A percentile compares a stretch with the other conserved stretches of the same genome.
Evolutionary conservation across 2,329 filamentous ascomycete species (phyloP).

Genomic region (Mycosphaerelloides madeirae): DNA sequence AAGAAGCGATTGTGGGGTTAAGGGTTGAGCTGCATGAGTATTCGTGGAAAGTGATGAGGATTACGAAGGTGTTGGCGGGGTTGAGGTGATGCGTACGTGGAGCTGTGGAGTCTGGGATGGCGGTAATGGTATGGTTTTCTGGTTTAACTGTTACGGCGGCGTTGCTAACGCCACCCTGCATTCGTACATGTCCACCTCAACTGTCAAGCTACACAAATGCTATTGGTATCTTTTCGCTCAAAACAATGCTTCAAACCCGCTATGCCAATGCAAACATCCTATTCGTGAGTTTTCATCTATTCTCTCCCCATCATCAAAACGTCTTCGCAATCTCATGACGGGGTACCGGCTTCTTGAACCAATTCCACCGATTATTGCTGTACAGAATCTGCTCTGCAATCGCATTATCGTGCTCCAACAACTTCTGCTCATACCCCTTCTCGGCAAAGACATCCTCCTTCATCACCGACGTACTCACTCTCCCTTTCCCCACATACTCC

Average conservation of each 20-base stretch:
- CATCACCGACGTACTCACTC: slow-evolving; percentile 13
- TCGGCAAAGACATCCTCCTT: slow-evolving; percentile 23
- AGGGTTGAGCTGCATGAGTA: slow-evolving; percentile 18
- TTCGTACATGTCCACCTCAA: no score
- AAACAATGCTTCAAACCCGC: background rate
- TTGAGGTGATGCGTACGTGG: no score
- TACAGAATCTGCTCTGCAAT: slow-evolving; percentile 16
- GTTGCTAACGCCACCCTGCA: no score
- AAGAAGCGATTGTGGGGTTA: slow-evolving; percentile 11
- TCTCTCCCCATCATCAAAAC: slow-evolving; percentile 4
- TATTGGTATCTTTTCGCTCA: background rate
- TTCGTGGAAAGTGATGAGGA: slow-evolving; percentile 17
- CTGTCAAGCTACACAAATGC: no score
- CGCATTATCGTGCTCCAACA: slow-evolving; percentile 17
- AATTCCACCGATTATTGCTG: slow-evolving; percentile 17
- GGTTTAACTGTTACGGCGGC: no score
- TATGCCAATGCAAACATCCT: slow-evolving; percentile 1
- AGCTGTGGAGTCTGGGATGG: no score
- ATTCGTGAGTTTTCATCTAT: background rate
- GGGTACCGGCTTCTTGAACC: slow-evolving; percentile 17
- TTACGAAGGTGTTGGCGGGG: slow-evolving; percentile 5
- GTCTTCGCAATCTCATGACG: slow-evolving; percentile 15
- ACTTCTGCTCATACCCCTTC: slow-evolving; percentile 18
- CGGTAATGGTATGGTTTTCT: no score
- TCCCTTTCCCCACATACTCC: slow-evolving; percentile 21